Base-by-base conservation (phyloP, 2,329 filamentous ascomycete genomes). In the Scolecobasidium constrictum region DNA sequence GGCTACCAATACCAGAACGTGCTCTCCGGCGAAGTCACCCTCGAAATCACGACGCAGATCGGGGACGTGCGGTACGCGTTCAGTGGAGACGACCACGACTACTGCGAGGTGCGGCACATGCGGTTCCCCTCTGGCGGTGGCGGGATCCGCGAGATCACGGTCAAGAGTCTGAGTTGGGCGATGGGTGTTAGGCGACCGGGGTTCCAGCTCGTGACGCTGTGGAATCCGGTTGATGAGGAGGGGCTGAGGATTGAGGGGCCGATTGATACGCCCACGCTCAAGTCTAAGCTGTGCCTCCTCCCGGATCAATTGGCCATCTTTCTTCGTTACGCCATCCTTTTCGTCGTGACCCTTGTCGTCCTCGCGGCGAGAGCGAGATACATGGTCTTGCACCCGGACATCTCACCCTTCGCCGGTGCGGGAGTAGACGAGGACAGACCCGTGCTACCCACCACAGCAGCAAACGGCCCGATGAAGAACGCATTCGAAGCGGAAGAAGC, bases 1-100 rank as follows among this genome's bases (percentile, higher is more conserved):
- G 92, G 92, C 12, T 95, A 95, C 56, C 92, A 98, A 59, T 98
- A 98, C 56, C 90, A 96, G 59, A 98, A 95, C 53, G 90, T 95
- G 3, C 75, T 98, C 19, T 83, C 75, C 40, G 77, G 81, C 39
- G 71, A 76, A 2, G 78, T 95, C 50, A 92, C 88, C 1, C 71
- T 78, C 36, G 78, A 80, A 40, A 68, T 98, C 28, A 67, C 94
- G 34, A 73, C 81, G 46, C 84, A 80, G 49, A 71, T 94, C 23
- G 87, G 86, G 23, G 85, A 92, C 17, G 77, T 96, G 11, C 72
- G 77, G 3, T 83, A 92, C 50, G 83, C 88, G 35, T 98, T 96
- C 57, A 94, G 87, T 0, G 92, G 92, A 9, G 92, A 98, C 53
- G 92, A 98, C 56, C 92, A 98, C 65, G 92, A 98, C 65, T 95